These are phyloP conservation scores for Porogramme epimiltina DNA, from an alignment of 1,284 basidiomycete genomes.

Conservation along the genomic window DNA sequence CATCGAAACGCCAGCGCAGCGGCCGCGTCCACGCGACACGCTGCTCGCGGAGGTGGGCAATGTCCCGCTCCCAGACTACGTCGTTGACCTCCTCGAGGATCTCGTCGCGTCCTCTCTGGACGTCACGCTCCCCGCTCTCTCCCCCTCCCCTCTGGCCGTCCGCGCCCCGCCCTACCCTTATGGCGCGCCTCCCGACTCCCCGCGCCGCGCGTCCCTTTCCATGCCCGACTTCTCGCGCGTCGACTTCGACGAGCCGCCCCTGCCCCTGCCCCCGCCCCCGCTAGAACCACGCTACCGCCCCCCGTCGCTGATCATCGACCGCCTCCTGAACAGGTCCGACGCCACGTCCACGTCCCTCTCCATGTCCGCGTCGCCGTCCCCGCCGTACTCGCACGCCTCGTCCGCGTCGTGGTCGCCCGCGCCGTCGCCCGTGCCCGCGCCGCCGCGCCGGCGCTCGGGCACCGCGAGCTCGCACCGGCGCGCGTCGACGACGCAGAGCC, in stretches of 20 bases:
- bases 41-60: conserved; percentile 21
- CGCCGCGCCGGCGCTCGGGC: background rate
- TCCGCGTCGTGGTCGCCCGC: background rate
- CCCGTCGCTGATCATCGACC: conserved; percentile 1
- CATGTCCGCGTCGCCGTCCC: background rate
- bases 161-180: background rate
- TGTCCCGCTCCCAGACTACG: conserved; percentile 26
- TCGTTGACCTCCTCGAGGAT: conserved; percentile 26
- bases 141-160: background rate
- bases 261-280: background rate
- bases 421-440: background rate
- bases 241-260: background rate
- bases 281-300: no score
- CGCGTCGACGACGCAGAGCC: conserved; percentile 2
- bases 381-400: background rate
- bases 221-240: conserved; percentile 3
- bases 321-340: background rate
- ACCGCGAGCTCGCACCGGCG: conserved; percentile 6
- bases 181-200: background rate
- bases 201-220: conserved; percentile 2
- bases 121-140: conserved; percentile 13
- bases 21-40: conserved; percentile 22
- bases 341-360: background rate
- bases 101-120: conserved; percentile 22
- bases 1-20: conserved; percentile 16